Evolutionary conservation across 768 basidiomycete genomes (phyloP), one percentile per base, ranked within the genome.

Genomic region (Agrocybe pediades): DNA sequence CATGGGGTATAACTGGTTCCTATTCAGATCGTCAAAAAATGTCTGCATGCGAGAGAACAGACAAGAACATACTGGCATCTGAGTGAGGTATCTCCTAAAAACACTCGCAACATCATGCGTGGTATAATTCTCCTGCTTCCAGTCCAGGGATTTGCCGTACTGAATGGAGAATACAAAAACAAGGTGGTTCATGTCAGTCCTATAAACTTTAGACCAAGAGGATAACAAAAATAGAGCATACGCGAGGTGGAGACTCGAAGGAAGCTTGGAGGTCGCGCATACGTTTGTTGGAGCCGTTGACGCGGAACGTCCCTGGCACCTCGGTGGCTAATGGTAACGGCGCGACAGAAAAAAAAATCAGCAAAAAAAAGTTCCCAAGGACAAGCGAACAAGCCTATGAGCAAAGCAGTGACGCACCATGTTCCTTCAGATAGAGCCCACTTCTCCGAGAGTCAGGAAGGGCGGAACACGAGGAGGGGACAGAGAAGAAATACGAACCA

Each of bases 101-200:
- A 99, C 94, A 62, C 92, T 97, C 17, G 96, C 96, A 46, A 97
- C 94, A 67, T 99, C 96, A 68, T 99, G 96, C 13, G 93, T 83
- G n/a, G 89, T 96, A 68, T 88, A 98, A 17, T 81, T 76, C 63
- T 90, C 87, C 54, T 83, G 75, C 64, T 86, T 87, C 95, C 96
- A 98, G 61, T 97, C 90, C 39, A 99, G 75, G 49, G 85, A 82
- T 72, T 97, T 98, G 55, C 96, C 96, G 62, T 92, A 99, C 95
- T 96, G 63, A 41, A 54, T 41, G 41, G 53, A 46, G 36, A 52
- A 51, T 33, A 53, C n/a, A n/a, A 53, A 20, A 33, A 23, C 17
- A 16, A 23, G 29, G 20, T 21, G 25, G 27, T 21, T 27, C 41
- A 30, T 9, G 47, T 39, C 44, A 36, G 23, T 49, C 30, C 24